Evolutionary conservation across 2,329 filamentous ascomycete genomes (phyloP).

Genomic region (Curvularia sp.): DNA sequence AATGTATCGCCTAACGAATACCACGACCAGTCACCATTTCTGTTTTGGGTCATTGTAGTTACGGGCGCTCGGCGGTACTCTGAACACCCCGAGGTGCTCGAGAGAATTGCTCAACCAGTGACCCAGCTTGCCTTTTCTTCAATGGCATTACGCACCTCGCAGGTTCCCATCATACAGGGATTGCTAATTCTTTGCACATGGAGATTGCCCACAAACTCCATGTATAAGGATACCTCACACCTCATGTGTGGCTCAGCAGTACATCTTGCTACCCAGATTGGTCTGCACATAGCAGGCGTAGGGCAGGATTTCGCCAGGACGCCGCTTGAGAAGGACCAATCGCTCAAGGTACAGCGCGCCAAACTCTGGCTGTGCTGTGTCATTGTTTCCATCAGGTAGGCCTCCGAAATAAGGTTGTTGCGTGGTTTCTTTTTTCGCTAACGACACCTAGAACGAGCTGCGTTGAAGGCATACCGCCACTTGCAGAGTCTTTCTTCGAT

Average conservation of each 20-base stretch:
- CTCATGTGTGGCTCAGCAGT: constrained; percentile 51
- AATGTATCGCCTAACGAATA: constrained; percentile 42
- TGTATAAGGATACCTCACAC: constrained; percentile 52
- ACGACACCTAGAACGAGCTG: constrained; percentile 38
- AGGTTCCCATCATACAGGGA: constrained; percentile 51
- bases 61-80: constrained; percentile 50
- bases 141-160: constrained; percentile 47
- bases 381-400: constrained; percentile 48
- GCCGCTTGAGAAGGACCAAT: constrained; percentile 45
- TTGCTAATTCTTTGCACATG: constrained; percentile 52
- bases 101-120: constrained; percentile 43
- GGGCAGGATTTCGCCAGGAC: constrained; percentile 52
- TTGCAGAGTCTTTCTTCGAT: constrained; percentile 45
- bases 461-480: constrained; percentile 46
- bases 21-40: constrained; percentile 44
- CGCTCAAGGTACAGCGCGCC: constrained; percentile 46
- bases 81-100: constrained; percentile 47
- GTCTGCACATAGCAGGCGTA: constrained; percentile 49
- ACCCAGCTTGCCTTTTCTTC: constrained; percentile 49
- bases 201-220: constrained; percentile 52
- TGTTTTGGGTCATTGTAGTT: constrained; percentile 52
- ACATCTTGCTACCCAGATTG: constrained; percentile 52
- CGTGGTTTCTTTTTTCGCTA: constrained; percentile 10
- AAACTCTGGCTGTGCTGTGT: constrained; percentile 49
- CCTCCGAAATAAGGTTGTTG: not conserved